Evolutionary conservation across 2,329 filamentous ascomycete species (phyloP).

Genomic region (Phyllosticta ampelicida): DNA sequence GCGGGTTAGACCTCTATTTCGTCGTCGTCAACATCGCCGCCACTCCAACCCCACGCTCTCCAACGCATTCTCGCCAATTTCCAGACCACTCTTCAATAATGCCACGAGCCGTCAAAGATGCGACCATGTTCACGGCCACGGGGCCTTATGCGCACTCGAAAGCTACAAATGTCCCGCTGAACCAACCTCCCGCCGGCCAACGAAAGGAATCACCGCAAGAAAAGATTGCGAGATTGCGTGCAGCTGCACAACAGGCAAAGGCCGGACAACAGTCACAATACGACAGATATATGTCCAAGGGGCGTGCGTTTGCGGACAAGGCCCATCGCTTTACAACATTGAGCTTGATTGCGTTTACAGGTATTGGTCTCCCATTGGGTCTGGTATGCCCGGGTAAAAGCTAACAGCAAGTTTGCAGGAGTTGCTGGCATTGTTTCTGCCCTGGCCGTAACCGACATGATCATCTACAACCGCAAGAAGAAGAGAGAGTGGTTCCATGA

Average conservation of each 20-base stretch:
- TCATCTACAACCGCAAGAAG: slow-evolving; percentile 57
- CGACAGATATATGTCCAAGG: slow-evolving; percentile 44
- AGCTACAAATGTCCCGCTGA: slow-evolving; percentile 27
- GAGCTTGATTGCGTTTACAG: slow-evolving; percentile 50
- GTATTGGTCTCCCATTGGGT: slow-evolving; percentile 27
- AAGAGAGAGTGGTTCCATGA: slow-evolving; percentile 49
- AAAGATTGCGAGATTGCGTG: slow-evolving; percentile 41
- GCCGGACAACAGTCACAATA: slow-evolving; percentile 41
- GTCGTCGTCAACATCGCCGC: slow-evolving; percentile 1
- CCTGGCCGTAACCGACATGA: slow-evolving; percentile 55
- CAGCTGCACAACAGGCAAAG: slow-evolving; percentile 34
- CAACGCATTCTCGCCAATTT: not conserved
- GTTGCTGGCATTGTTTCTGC: slow-evolving; percentile 50
- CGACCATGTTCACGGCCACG: slow-evolving; percentile 66
- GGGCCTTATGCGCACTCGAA: slow-evolving; percentile 61
- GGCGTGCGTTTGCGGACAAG: slow-evolving; percentile 48
- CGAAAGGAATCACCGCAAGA: slow-evolving; percentile 41
- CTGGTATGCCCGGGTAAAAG: not conserved
- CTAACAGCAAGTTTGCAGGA: slow-evolving; percentile 29
- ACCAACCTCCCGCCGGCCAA: slow-evolving; percentile 30
- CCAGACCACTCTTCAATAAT: slow-evolving; percentile 18
- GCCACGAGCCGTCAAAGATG: slow-evolving; percentile 64
- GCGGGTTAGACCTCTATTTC: slow-evolving; percentile 1
- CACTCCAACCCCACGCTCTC: slow-evolving; percentile 1
- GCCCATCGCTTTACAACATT: slow-evolving; percentile 51